Evolutionary conservation across 2,329 filamentous ascomycete genomes (phyloP), one percentile per base, ranked within the genome.

Genomic region (Aspergillus sclerotialis): DNA sequence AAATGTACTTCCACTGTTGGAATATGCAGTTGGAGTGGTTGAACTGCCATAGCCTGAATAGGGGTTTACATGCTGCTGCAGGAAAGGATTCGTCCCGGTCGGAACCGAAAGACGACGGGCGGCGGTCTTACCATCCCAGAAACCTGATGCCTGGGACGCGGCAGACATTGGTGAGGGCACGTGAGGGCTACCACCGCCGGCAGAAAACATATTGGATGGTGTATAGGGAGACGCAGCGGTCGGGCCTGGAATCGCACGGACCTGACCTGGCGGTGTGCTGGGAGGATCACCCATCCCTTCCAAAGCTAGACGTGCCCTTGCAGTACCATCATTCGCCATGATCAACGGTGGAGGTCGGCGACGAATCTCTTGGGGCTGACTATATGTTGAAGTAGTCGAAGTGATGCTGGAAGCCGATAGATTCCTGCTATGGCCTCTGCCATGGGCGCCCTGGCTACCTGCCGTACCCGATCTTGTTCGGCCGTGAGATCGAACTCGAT

Each of bases 351-450:
- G 80, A 5, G 88, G 89, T 16, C 85, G 76, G 39, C 83, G 77
- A 32, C 86, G 76, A 25, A 73, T 61, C 37, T 87, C 83, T 28
- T 73, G 59, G 10, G 62, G 68, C n/a, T 74, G 65, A 43, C 75
- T 80, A 39, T 82, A 82, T 31, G 70, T 80, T 1, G 84, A 88
- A 35, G 78, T 67, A 5, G 82, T 80, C 1, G 86, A 90, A 16
- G 78, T 72, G 48, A 95, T 87, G 58, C 87, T 94, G 1, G 89
- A 94, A 2, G 86, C 79, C 0, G 89, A 95, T 3, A 94, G 66
- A 58, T 94, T 94, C 36, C 79, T 69, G 48, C 82, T 84, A 58
- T 95, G 89, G 1, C 88, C 87, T 38, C 88, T 75, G 39, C 73
- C 75, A 19, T 84, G 81, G 5, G 79, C 75, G 12, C 77, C 75